A percentile compares a stretch with the other conserved stretches of the same genome.
Conservation (phyloP, 2,329 filamentous ascomycete species). For the Epichloe hybrida region DNA sequence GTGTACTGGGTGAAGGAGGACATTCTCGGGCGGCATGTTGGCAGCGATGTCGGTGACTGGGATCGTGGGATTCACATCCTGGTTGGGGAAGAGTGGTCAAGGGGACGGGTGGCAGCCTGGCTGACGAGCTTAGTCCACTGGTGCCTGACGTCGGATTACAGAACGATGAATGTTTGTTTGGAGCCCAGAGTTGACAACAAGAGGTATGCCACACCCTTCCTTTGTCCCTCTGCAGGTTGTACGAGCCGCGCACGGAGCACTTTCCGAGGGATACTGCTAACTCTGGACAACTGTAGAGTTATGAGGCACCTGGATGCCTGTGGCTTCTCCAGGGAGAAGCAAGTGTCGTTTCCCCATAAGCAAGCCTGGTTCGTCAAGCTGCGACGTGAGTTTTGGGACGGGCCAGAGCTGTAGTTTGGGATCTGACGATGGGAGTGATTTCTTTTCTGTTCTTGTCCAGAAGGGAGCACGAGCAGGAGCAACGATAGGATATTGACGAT, state of each 20-base stretch:
- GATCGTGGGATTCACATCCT: constrained; percentile 82
- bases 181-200: constrained; percentile 87
- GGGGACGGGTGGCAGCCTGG: constrained; percentile 74
- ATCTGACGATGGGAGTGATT: not conserved
- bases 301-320: constrained; percentile 51
- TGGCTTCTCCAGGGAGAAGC: constrained; percentile 77
- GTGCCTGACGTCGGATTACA: constrained; percentile 60
- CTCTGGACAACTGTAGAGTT: constrained; percentile 9
- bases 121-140: constrained; percentile 78
- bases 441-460: not conserved
- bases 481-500: no score
- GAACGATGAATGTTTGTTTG: constrained; percentile 71
- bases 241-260: no score
- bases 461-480: no score
- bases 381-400: constrained; percentile 66
- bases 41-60: constrained; percentile 57
- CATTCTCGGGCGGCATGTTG: constrained; percentile 53
- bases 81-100: constrained; percentile 82
- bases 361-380: constrained; percentile 78
- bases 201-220: constrained; percentile 44
- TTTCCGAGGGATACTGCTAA: not conserved
- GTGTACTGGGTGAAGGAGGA: constrained; percentile 98
- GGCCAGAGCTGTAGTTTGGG: constrained; percentile 39
- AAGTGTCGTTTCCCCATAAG: constrained; percentile 82
- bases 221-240: not conserved